phyloP scores from a whole-genome alignment of 768 basidiomycete species.

The Trametes elegans region DNA sequence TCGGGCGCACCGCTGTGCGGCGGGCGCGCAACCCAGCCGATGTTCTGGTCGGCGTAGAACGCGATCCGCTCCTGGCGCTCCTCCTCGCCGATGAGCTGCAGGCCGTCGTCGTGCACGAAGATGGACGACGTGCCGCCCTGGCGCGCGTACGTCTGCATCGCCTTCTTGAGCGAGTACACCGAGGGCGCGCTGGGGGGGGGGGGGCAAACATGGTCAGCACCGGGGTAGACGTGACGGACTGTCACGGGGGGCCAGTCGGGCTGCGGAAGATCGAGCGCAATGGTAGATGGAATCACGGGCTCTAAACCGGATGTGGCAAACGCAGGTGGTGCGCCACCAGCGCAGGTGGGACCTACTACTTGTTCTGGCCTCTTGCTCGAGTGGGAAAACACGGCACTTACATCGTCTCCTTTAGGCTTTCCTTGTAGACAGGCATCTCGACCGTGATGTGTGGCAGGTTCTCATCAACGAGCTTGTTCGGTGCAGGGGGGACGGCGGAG shows the following conservation, averaged over 20 bases:
- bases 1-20: constrained; percentile 57
- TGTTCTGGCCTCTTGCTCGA: neutral
- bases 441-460: constrained; percentile 74
- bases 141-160: constrained; percentile 90
- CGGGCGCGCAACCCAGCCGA: constrained; percentile 84
- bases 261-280: too few species aligned
- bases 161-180: constrained; percentile 75
- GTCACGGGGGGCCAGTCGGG: too few species aligned
- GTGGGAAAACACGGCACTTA: constrained; percentile 37
- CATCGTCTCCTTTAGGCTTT: constrained; percentile 80
- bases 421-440: constrained; percentile 88
- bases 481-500: constrained; percentile 61
- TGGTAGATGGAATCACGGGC: too few species aligned
- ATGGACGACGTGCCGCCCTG: constrained; percentile 83
- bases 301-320: too few species aligned
- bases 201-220: constrained; percentile 7
- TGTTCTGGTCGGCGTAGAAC: constrained; percentile 76
- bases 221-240: neutral
- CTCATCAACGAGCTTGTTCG: constrained; percentile 61
- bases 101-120: constrained; percentile 81
- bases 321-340: too few species aligned
- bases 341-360: too few species aligned
- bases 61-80: constrained; percentile 65
- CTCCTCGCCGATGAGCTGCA: constrained; percentile 61
- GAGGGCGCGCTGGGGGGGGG: constrained; percentile 56